Evolutionary conservation across 2,329 filamentous ascomycete genomes (phyloP).

Genomic region (Epicoccum sorghinum): DNA sequence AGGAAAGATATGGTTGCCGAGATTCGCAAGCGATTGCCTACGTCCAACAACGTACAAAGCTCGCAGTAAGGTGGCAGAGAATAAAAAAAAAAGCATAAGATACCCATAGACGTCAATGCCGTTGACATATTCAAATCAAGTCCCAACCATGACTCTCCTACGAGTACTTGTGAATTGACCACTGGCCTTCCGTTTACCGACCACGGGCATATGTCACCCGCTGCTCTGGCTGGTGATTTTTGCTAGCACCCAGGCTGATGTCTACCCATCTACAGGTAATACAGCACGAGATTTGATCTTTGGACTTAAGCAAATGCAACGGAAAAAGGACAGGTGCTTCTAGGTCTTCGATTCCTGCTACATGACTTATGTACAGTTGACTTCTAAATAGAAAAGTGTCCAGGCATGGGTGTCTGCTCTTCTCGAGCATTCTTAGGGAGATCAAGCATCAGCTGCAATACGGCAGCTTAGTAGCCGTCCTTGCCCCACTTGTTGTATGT

Average conservation of each 20-base stretch:
- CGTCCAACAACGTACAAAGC: constrained; percentile 18
- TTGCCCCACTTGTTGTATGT: constrained; percentile 99
- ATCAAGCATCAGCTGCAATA: neutral
- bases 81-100: constrained; percentile 16
- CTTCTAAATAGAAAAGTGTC: constrained; percentile 16
- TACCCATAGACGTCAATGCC: constrained; percentile 24
- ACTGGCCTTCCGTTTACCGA: no score
- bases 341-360: constrained; percentile 17
- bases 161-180: neutral
- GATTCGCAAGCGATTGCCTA: constrained; percentile 60
- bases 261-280: no score
- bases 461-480: constrained; percentile 72
- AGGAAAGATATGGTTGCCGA: constrained; percentile 68
- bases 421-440: constrained; percentile 18
- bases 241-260: no score
- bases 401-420: constrained; percentile 15
- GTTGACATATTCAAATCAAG: constrained; percentile 1
- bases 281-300: no score
- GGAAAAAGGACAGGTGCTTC: neutral
- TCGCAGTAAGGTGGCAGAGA: neutral
- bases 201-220: no score
- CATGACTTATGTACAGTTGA: constrained; percentile 28
- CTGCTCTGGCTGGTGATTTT: no score
- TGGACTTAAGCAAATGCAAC: neutral
- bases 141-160: neutral